phyloP scores from a whole-genome alignment of 2,329 filamentous ascomycete species.

The Claviceps sp. region DNA sequence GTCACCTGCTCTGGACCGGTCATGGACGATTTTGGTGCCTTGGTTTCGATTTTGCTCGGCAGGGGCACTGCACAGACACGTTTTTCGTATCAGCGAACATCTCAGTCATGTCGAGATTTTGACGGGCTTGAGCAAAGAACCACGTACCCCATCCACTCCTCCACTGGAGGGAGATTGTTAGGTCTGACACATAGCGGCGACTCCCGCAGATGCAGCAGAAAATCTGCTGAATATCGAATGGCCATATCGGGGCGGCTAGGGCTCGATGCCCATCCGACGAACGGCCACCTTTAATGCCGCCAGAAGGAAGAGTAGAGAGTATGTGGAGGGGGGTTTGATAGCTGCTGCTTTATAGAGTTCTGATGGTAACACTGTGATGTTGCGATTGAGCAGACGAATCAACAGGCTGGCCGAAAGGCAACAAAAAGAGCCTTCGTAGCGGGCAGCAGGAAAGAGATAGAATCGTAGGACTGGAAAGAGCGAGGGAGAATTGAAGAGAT shows the following conservation, averaged over 20 bases:
- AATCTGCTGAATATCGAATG: conserved; percentile 60
- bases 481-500: neutral
- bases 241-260: conserved; percentile 29
- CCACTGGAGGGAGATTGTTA: conserved; percentile 61
- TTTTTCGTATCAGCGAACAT: neutral
- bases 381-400: neutral
- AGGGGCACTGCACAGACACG: conserved; percentile 23
- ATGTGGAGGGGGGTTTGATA: neutral
- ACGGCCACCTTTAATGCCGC: conserved; percentile 11
- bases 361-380: neutral
- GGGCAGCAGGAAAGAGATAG: neutral
- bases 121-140: neutral
- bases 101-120: no score
- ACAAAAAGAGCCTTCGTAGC: neutral
- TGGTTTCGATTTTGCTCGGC: conserved; percentile 33
- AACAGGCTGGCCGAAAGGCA: neutral
- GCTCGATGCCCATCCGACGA: conserved; percentile 25
- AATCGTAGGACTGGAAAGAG: neutral
- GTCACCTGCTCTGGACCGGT: conserved; percentile 32
- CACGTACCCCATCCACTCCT: conserved; percentile 92
- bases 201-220: conserved; percentile 60
- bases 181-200: conserved; percentile 80
- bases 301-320: neutral
- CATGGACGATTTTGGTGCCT: conserved; percentile 26
- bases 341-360: neutral